These are phyloP conservation scores for Talaromyces ruber DNA, from an alignment of 495 filamentous ascomycete species.

Conservation along the genomic window DNA sequence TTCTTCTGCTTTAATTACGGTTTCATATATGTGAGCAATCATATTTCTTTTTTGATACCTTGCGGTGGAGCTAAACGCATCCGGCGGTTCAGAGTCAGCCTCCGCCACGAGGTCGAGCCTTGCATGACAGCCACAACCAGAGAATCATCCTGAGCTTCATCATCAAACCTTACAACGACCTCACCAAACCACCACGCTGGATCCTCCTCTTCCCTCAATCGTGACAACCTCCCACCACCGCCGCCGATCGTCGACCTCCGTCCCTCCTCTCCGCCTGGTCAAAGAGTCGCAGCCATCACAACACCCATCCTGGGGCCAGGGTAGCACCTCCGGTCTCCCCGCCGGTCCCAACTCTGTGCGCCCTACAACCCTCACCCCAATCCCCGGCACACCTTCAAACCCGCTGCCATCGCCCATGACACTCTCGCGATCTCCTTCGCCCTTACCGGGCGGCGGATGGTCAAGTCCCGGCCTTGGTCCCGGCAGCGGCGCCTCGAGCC, in stretches of 20 bases:
- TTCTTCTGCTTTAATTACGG: neutral
- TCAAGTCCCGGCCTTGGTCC: conserved; percentile 72
- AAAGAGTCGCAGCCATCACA: conserved; percentile 1
- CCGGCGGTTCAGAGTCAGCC: neutral
- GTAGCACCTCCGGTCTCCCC: conserved; percentile 8
- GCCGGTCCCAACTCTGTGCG: conserved; percentile 1
- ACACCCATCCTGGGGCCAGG: conserved; percentile 2
- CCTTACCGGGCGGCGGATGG: conserved; percentile 75
- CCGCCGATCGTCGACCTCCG: conserved; percentile 5
- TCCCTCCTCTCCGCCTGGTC: conserved; percentile 8
- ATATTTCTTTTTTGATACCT: neutral
- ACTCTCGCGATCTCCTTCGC: conserved; percentile 76
- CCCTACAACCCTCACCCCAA: conserved; percentile 3
- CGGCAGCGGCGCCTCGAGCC: conserved; percentile 61
- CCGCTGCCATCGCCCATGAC: conserved; percentile 50
- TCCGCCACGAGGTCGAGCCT: neutral
- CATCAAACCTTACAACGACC: neutral
- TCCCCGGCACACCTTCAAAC: conserved; percentile 3
- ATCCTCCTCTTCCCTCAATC: neutral
- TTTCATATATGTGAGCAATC: neutral
- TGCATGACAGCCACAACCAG: neutral
- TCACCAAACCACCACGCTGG: conserved; percentile 3
- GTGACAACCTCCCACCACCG: conserved; percentile 6
- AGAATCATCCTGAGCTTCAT: neutral
- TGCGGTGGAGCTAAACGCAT: neutral